Base-by-base conservation (phyloP, 352 stramenopile genomes). In the Hyaloperonospora arabidopsidis region DNA sequence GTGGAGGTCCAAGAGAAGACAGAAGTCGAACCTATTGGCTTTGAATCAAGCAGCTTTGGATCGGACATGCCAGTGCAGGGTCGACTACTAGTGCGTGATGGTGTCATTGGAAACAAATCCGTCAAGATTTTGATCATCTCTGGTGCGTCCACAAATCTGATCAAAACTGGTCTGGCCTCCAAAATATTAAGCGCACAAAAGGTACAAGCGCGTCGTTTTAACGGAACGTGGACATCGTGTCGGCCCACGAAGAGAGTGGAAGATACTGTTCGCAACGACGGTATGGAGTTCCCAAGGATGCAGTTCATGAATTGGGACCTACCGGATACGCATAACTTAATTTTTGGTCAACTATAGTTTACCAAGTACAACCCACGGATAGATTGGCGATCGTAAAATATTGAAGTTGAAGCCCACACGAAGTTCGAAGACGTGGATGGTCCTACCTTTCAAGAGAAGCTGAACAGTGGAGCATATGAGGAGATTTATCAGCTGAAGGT, bases 301-400 rank as follows among this genome's bases (percentile, higher is more conserved):
- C 21, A 61, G 18, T 54, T 61, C 17, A 45, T 47, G 38, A 38
- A 54, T 52, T 61, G 54, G 48, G 43, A 47, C 5, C 39, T 57
- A 38, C 23, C 22, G 43, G 39, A 38, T 12, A 52, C 54, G 13
- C 57, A 57, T 44, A 52, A 61, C 21, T 38, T 54, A 2, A 61
- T 61, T 21, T 59, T 66, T 39, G 41, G 52, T 21, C 54, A 61
- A 55, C 58, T 46, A 12, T 65, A 19, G 40, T 57, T 65, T 29
- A 41, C 28, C 5, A 19, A 57, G 23, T 58, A 40, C 18, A 52
- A 61, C 13, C 40, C 51, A 0, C 32, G 49, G 32, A 45, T 57
- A 13, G 43, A 61, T 32, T 57, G 45, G 58, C 46, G 52, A 13
- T 50, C 51, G 15, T 19, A 61, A 34, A 40, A 51, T 2, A 45